phyloP scores from a whole-genome alignment of 148 eudicot genomes.

The Persicaria tinctoria region DNA sequence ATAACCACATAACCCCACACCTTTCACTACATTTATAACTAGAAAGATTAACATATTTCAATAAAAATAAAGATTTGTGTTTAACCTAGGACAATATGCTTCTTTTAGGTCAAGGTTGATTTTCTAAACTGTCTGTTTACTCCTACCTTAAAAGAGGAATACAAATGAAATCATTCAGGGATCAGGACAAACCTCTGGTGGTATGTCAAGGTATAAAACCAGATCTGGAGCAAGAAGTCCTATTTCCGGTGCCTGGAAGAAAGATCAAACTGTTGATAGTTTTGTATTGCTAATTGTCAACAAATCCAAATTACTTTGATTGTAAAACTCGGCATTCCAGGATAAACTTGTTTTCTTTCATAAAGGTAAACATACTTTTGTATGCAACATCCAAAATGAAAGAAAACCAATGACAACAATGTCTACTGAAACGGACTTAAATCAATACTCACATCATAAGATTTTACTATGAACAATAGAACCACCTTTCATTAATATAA shows the following conservation, averaged over 20 bases:
- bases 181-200: constrained; percentile 59
- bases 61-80: neutral
- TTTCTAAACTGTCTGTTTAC: neutral
- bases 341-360: neutral
- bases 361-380: neutral
- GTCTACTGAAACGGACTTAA: neutral
- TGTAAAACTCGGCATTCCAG: neutral
- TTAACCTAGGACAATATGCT: neutral
- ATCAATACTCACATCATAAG: neutral
- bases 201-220: constrained; percentile 85
- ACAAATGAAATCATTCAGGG: neutral
- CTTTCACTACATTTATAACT: neutral
- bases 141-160: neutral
- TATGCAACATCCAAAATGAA: neutral
- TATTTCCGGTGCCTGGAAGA: constrained; percentile 73
- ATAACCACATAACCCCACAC: neutral
- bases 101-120: neutral
- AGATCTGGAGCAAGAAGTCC: constrained; percentile 93
- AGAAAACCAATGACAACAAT: neutral
- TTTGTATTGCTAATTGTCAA: neutral
- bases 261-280: neutral
- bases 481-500: neutral
- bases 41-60: neutral
- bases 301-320: neutral
- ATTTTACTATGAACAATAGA: neutral